These are phyloP conservation scores for Blastocystis sp. DNA, from an alignment of 352 stramenopile genomes.

Conservation along the genomic window DNA sequence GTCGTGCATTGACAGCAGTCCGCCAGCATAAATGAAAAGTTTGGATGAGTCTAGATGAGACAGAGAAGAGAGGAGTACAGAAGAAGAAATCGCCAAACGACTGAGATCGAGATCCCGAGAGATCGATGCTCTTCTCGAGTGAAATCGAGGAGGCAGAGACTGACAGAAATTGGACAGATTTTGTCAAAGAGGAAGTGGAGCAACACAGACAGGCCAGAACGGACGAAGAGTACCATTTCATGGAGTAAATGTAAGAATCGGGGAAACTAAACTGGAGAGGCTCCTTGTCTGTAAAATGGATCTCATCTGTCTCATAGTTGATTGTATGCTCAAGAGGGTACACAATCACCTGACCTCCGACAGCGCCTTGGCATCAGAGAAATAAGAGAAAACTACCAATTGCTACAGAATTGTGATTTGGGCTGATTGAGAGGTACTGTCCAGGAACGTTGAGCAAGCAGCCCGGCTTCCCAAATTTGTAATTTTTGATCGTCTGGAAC, in stretches of 20 bases:
- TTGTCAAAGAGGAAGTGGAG: neutral
- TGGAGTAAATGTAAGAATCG: neutral
- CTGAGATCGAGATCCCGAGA: neutral
- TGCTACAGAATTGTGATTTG: neutral
- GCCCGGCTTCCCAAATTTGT: neutral
- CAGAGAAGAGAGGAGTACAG: neutral
- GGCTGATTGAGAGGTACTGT: slow-evolving; percentile 8
- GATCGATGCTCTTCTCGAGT: neutral
- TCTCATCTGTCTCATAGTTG: neutral
- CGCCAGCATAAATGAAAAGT: neutral
- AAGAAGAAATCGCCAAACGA: neutral
- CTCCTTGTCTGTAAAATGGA: neutral
- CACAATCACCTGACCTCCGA: neutral
- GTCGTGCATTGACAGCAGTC: neutral
- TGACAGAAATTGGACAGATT: neutral
- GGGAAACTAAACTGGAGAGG: neutral
- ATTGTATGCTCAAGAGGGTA: neutral
- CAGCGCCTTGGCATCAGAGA: neutral
- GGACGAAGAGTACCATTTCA: neutral
- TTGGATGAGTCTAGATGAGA: neutral
- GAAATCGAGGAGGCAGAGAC: neutral
- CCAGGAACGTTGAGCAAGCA: slow-evolving; percentile 13
- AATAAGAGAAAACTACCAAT: neutral
- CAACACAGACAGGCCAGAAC: neutral
- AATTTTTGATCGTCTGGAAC: neutral